phyloP scores from a whole-genome alignment of 2,329 filamentous ascomycete species.

The Acarospora socialis region DNA sequence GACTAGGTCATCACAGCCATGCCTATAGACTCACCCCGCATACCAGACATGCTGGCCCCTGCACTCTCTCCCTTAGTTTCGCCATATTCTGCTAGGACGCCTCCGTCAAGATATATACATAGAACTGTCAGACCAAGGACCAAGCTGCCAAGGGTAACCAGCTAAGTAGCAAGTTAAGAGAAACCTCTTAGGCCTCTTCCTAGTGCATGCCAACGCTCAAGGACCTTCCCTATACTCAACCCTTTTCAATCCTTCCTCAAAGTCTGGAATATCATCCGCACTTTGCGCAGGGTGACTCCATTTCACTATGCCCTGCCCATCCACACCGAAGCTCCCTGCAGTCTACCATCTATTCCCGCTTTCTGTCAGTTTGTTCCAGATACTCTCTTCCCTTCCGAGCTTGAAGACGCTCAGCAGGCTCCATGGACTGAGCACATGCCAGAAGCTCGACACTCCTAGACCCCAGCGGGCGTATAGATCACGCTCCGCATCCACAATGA shows the following conservation, averaged over 20 bases:
- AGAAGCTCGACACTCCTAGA: conserved; percentile 44
- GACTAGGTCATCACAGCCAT: no score
- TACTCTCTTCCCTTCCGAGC: conserved; percentile 47
- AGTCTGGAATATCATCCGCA: conserved; percentile 41
- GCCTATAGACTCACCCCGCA: no score
- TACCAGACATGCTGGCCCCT: no score
- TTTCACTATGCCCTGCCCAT: conserved; percentile 36
- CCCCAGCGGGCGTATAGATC: conserved; percentile 53
- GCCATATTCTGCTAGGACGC: no score
- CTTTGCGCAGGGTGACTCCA: conserved; percentile 37
- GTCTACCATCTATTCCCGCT: conserved; percentile 57
- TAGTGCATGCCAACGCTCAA: no score
- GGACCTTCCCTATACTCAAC: conserved; percentile 12
- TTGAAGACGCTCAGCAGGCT: conserved; percentile 44
- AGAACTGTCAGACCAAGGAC: no score
- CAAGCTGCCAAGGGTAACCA: no score
- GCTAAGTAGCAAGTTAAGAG: no score
- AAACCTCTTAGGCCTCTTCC: conserved; percentile 6
- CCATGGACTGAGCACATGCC: conserved; percentile 47
- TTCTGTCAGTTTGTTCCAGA: conserved; percentile 51
- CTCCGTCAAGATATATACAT: no score
- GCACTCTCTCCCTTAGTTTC: no score
- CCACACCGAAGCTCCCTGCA: conserved; percentile 49
- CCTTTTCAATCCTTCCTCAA: conserved; percentile 32
- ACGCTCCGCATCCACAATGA: conserved; percentile 47